Percentiles rank a stretch among this genome's conserved stretches.
These are phyloP conservation scores for Nicotiana paniculata DNA, from an alignment of 257 asterid genomes.

Conservation along the genomic window DNA sequence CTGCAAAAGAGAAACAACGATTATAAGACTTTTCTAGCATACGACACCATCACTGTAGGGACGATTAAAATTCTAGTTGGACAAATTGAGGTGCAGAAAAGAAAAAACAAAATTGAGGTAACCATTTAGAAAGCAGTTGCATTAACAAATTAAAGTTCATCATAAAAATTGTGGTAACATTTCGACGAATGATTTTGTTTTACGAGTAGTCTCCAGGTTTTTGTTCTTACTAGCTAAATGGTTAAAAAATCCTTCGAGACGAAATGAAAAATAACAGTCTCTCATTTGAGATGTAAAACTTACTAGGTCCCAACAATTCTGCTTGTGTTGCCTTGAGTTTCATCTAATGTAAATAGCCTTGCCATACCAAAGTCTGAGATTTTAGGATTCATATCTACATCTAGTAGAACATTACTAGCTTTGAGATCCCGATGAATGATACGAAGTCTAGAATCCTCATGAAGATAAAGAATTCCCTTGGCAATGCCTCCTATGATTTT, in stretches of 20 bases:
- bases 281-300: no score
- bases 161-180: neutral
- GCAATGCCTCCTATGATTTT: no score
- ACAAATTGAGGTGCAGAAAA: neutral
- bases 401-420: no score
- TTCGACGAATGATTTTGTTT: neutral
- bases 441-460: no score
- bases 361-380: no score
- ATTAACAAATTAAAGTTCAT: neutral
- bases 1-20: neutral
- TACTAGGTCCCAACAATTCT: no score
- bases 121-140: neutral
- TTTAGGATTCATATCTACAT: no score
- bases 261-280: no score
- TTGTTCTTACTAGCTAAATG: neutral
- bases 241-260: neutral
- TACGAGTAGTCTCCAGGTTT: neutral
- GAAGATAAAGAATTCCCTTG: no score
- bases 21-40: neutral
- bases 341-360: no score
- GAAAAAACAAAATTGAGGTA: neutral
- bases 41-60: neutral
- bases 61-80: neutral
- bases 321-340: no score
- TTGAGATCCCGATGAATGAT: no score